Conservation (phyloP, 805 yeast species). For the Scheffersomyces stipitis region DNA sequence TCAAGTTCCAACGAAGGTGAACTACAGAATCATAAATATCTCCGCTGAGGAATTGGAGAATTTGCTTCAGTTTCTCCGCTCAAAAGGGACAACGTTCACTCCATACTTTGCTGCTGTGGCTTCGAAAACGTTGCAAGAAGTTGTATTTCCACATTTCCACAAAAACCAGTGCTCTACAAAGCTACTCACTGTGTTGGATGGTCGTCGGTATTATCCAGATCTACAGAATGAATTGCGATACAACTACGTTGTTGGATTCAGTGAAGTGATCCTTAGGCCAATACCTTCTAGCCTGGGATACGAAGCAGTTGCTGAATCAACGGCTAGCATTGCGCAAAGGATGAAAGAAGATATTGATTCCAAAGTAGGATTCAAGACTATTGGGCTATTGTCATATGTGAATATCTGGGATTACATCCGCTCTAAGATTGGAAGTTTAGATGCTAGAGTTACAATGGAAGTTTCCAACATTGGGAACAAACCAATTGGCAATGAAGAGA, state of each 20-base stretch:
- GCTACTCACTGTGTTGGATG: constrained; percentile 10
- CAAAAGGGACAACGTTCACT: constrained; percentile 16
- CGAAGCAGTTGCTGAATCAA: background rate
- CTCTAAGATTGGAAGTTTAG: constrained; percentile 8
- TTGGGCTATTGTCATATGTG: constrained; percentile 11
- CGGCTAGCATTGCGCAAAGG: background rate
- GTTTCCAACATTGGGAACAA: constrained; percentile 20
- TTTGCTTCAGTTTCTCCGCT: constrained; percentile 12
- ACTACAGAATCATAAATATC: constrained; percentile 12
- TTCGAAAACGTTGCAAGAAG: constrained; percentile 14
- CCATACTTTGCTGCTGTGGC: constrained; percentile 17
- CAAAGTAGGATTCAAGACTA: constrained; percentile 8
- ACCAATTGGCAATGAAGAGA: constrained; percentile 4
- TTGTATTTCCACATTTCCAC: constrained; percentile 9
- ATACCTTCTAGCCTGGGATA: background rate
- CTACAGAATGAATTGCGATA: background rate
- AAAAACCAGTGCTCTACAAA: constrained; percentile 1
- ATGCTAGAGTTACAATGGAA: constrained; percentile 12
- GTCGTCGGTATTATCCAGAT: constrained; percentile 11
- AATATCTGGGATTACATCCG: constrained; percentile 10
- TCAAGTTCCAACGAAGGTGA: constrained; percentile 1
- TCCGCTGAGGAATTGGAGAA: constrained; percentile 9
- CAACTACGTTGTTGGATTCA: constrained; percentile 1
- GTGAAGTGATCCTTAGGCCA: background rate
- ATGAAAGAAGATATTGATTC: constrained; percentile 6